Base-by-base conservation (phyloP, 2,329 filamentous ascomycete genomes). In the Magnaporthiopsis rhizophila region DNA sequence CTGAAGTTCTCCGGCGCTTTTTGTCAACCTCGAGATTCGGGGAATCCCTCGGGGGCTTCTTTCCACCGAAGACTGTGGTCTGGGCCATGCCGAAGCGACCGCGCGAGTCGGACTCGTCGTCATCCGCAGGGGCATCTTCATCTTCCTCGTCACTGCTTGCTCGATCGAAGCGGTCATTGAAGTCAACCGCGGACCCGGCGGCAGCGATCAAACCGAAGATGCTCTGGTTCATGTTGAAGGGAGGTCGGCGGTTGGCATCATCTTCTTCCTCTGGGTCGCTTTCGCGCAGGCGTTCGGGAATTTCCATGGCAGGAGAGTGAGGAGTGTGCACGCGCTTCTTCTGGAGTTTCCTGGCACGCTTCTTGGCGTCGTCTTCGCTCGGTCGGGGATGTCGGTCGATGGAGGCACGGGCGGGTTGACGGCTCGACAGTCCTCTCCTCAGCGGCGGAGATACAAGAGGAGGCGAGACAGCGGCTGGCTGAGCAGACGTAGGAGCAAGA, bases 181-280 rank as follows among this genome's bases (percentile, higher is more conserved):
- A 92, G 76, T 96, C 89, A 62, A 90, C 88, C 65, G 86, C 87
- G 36, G 91, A 93, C 8, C 92, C 91, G 53, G 92, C 92, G 21
- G 92, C 91, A 8, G 93, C 91, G 69, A 98, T 93, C 77, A 98
- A 86, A 64, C 92, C 92, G 74, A 97, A 96, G 64, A 98, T 88
- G 68, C 91, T 96, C 80, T 97, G 93, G 75, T 97, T 95, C 87
- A 96, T 91, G 72, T 92, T 91, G 76, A 86, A 80, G 11, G 71
- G 73, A 2, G 79, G 75, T 5, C 76, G 75, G 59, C 78, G 68
- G 58, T 81, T 76, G 53, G 83, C 80, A 69, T 84, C 80, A 59
- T 83, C 81, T 38, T 73, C 76, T 24, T 77, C 77, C n/a, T 77
- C 77, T 65, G 83, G 78, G 64, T 81, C 82, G 58, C 73, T 69